Evolutionary conservation across 2,329 filamentous ascomycete genomes (phyloP), one percentile per base, ranked within the genome.

Genomic region (Fusarium neocosmosporiellum): DNA sequence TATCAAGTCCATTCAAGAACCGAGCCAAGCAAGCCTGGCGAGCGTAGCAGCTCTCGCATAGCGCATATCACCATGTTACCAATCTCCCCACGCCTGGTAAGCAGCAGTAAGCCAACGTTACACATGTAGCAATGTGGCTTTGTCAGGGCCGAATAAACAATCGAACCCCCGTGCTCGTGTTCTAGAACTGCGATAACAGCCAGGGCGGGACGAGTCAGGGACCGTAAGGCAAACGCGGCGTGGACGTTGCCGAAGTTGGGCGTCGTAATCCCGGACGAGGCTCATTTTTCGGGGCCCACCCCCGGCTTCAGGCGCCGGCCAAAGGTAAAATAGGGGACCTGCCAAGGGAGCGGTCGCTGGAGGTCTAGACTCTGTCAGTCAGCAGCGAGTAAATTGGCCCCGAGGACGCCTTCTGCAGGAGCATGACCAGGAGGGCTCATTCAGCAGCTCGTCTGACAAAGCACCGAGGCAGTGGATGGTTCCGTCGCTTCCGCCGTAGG

Each of bases 401-500:
- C 27, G 29, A 48, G 59, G 31, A 31, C 43, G 59, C 34, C 53
- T 24, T 18, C 9, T 59, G 20, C 37, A 24, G 36, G 58, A 29
- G 59, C 20, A 34, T 41, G 63, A 70, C 24, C 22, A 34, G 34
- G 36, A 46, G 39, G 65, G 54, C 60, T 54, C 29, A 34, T 54
- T 53, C 65, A 69, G 71, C 58, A 62, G 48, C 31, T 69, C 31
- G 54, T 69, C 71, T 71, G 71, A 73, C 71, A 72, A 73, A 73
- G 41, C 66, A 43, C 55, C 39, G n/a, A 31, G 48, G 48, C 34
- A 24, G 7, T 62, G 53, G 24, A 24, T 41, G 48, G 65, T 53
- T 66, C 70, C 70, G 66, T 67, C 69, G 41, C 37, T 59, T 72
- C 70, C 70, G 61, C 61, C 37, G 20, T 39, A 37, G 59, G 29